These are phyloP conservation scores for Glonium stellatum DNA, from an alignment of 495 filamentous ascomycete genomes.

Conservation along the genomic window DNA sequence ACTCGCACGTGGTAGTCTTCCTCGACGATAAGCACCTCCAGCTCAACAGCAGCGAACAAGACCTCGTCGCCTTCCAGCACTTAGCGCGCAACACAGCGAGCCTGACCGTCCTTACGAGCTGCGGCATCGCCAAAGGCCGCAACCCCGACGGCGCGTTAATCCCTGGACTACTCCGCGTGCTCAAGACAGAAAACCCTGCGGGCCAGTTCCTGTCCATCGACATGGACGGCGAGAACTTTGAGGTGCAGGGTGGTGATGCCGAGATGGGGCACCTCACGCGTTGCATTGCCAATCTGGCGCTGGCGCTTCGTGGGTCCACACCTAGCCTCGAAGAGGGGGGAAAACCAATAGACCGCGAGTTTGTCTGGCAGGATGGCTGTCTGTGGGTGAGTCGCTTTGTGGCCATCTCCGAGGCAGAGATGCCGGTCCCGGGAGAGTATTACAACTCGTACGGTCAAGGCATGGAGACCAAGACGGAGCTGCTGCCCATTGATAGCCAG, in stretches of 20 bases:
- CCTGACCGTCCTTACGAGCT: slow-evolving; percentile 18
- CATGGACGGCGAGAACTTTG: slow-evolving; percentile 20
- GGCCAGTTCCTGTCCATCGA: slow-evolving; percentile 17
- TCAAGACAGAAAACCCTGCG: slow-evolving; percentile 21
- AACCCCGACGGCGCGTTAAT: slow-evolving; percentile 22
- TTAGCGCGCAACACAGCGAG: slow-evolving; percentile 16
- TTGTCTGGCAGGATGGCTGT: slow-evolving; percentile 32
- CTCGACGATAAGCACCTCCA: slow-evolving; percentile 20
- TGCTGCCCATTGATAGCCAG: background rate
- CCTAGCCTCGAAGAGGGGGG: too few relatives aligned
- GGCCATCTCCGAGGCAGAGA: slow-evolving; percentile 21
- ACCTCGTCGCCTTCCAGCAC: slow-evolving; percentile 22
- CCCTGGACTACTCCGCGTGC: slow-evolving; percentile 20
- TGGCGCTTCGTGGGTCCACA: too few relatives aligned
- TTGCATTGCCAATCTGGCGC: slow-evolving; percentile 15
- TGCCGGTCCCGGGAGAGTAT: too few relatives aligned
- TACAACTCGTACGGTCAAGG: too few relatives aligned
- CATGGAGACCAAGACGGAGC: too few relatives aligned
- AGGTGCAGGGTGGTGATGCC: background rate
- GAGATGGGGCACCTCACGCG: slow-evolving; percentile 20
- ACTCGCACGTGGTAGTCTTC: slow-evolving; percentile 21
- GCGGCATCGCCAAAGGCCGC: slow-evolving; percentile 18
- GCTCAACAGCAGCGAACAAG: slow-evolving; percentile 8
- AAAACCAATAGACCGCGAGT: slow-evolving; percentile 33
- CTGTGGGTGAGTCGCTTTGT: slow-evolving; percentile 32